Conservation (phyloP, 2,329 filamentous ascomycete genomes). For the Diaporthe destruens region DNA sequence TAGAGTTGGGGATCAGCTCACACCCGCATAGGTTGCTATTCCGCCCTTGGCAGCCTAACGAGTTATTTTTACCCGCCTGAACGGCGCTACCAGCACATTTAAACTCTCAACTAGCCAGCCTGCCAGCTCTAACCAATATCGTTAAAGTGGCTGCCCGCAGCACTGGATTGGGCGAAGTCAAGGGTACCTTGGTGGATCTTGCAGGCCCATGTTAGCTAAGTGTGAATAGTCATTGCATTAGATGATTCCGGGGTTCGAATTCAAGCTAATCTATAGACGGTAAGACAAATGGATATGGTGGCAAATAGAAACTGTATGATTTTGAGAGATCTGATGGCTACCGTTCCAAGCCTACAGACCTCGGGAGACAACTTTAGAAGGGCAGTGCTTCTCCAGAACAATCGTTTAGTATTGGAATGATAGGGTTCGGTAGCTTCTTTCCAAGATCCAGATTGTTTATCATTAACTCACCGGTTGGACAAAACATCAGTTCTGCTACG, state of each 20-base stretch:
- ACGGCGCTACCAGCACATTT: not conserved
- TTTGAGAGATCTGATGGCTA: not conserved
- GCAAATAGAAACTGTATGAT: not conserved
- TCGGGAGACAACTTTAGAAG: not conserved
- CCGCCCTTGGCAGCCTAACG: not conserved
- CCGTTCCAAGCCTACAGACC: not conserved
- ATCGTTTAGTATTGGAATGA: not conserved
- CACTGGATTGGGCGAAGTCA: not conserved
- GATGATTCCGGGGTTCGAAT: not conserved
- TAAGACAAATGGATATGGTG: not conserved
- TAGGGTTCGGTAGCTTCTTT: not conserved
- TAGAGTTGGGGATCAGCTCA: not conserved
- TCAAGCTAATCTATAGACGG: not conserved
- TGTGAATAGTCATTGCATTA: not conserved
- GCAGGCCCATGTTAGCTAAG: not conserved
- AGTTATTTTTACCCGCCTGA: not conserved
- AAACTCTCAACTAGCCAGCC: not conserved
- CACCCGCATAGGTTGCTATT: not conserved
- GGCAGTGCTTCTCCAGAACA: not conserved
- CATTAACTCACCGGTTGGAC: not conserved
- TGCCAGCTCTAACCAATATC: not conserved
- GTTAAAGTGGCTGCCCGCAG: not conserved
- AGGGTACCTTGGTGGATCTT: too few species aligned
- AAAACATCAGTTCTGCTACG: not conserved
- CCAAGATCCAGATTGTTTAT: not conserved